phyloP scores from a whole-genome alignment of 208 protist species.

The Leishmania turanica region DNA sequence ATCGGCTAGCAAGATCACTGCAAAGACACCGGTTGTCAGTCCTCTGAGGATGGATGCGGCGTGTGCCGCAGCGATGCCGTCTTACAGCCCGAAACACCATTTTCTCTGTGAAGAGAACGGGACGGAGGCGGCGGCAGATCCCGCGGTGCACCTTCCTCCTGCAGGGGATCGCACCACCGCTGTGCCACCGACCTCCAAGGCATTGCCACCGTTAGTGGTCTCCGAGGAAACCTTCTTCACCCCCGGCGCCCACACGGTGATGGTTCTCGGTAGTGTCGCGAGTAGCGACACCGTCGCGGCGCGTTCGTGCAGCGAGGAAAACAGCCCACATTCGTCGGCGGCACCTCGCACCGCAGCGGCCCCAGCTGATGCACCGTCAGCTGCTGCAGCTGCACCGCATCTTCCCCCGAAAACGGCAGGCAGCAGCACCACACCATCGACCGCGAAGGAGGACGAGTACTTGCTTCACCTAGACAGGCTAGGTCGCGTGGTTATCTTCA shows the following conservation, averaged over 20 bases:
- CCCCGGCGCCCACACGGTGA: neutral
- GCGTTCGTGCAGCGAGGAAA: neutral
- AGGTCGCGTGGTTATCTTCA: slow-evolving; percentile 72
- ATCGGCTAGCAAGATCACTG: slow-evolving; percentile 17
- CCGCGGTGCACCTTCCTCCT: neutral
- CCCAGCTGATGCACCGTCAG: neutral
- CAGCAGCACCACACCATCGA: neutral
- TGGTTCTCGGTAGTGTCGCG: neutral
- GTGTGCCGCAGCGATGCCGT: neutral
- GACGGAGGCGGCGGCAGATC: neutral
- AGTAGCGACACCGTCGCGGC: neutral
- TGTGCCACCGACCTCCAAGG: neutral
- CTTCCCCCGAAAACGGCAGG: neutral
- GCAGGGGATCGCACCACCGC: neutral
- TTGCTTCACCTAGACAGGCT: slow-evolving; percentile 26
- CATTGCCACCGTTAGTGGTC: neutral
- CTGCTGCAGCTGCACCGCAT: neutral
- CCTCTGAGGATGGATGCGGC: slow-evolving; percentile 18
- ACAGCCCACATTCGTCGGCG: neutral
- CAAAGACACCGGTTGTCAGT: slow-evolving; percentile 11
- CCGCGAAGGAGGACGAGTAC: slow-evolving; percentile 29
- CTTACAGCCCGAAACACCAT: neutral
- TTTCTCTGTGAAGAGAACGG: neutral
- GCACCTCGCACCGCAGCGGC: neutral
- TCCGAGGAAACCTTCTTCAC: slow-evolving; percentile 6